Evolutionary conservation across 2,329 filamentous ascomycete genomes (phyloP).

Genomic region (Sclerotinia spermophila): DNA sequence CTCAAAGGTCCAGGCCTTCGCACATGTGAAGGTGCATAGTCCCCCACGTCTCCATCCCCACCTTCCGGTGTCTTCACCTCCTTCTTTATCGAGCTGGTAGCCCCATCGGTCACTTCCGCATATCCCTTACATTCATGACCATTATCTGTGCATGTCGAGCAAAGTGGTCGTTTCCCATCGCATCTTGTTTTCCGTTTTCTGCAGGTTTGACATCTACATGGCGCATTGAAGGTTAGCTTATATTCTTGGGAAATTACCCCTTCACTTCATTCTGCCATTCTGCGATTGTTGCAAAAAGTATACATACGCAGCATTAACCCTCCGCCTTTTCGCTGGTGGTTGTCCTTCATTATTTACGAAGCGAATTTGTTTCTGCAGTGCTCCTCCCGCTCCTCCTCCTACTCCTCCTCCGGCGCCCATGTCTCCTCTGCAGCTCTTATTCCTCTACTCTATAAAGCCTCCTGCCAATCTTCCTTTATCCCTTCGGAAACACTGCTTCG

Average conservation of each 20-base stretch:
- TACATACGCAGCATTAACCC: conserved; percentile 74
- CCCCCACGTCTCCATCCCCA: conserved; percentile 40
- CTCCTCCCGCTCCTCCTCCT: background rate
- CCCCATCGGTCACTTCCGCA: conserved; percentile 39
- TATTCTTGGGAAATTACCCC: background rate
- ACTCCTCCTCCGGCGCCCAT: conserved; percentile 11
- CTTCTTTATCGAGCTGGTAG: conserved; percentile 29
- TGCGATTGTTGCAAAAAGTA: conserved; percentile 23
- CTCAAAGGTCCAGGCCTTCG: background rate
- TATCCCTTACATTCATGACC: conserved; percentile 68
- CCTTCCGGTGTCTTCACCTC: conserved; percentile 32
- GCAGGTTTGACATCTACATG: conserved; percentile 63
- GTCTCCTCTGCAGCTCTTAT: background rate
- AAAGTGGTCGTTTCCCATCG: conserved; percentile 67
- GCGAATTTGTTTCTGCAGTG: conserved; percentile 55
- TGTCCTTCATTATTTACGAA: conserved; percentile 82
- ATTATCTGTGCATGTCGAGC: conserved; percentile 69
- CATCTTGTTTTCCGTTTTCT: conserved; percentile 73
- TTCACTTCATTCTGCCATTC: too few relatives aligned
- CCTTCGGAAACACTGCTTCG: background rate
- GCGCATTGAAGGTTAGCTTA: background rate
- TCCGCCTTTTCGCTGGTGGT: conserved; percentile 72
- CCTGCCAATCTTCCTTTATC: background rate
- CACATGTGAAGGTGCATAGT: conserved; percentile 23
- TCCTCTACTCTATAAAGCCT: background rate